Conservation (phyloP, 179 eudicot genomes). For the Actinidia polygama region DNA sequence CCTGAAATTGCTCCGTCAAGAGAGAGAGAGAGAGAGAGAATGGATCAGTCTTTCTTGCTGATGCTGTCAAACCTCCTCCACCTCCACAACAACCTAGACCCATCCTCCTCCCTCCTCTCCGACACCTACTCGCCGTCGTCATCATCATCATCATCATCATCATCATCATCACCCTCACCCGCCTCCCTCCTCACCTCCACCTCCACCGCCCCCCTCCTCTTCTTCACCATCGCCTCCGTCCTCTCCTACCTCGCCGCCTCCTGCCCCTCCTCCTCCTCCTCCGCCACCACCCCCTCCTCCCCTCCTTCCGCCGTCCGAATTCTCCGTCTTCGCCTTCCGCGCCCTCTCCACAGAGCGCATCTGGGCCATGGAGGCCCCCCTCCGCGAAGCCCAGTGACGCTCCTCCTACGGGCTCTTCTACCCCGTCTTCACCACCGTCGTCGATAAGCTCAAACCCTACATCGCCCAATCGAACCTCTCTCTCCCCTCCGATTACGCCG, state of each 20-base stretch:
- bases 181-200: slow-evolving; percentile 9
- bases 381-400: slow-evolving; percentile 83
- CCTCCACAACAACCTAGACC: slow-evolving; percentile 11
- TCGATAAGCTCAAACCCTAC: slow-evolving; percentile 78
- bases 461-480: slow-evolving; percentile 79
- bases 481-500: slow-evolving; percentile 90
- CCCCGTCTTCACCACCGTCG: slow-evolving; percentile 90
- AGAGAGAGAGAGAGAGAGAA: background rate
- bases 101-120: background rate
- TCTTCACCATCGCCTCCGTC: slow-evolving; percentile 15
- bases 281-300: background rate
- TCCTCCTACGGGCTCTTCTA: slow-evolving; percentile 78
- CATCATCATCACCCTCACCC: no score
- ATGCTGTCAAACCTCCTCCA: slow-evolving; percentile 13
- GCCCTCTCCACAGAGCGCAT: slow-evolving; percentile 84
- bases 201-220: slow-evolving; percentile 17
- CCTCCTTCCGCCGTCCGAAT: slow-evolving; percentile 29
- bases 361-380: slow-evolving; percentile 83
- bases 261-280: background rate
- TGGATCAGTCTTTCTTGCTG: background rate
- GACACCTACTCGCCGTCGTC: background rate
- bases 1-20: background rate
- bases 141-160: no score
- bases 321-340: slow-evolving; percentile 80
- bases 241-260: slow-evolving; percentile 14